Conservation (phyloP, 768 basidiomycete species). For the Trametes gibbosa region DNA sequence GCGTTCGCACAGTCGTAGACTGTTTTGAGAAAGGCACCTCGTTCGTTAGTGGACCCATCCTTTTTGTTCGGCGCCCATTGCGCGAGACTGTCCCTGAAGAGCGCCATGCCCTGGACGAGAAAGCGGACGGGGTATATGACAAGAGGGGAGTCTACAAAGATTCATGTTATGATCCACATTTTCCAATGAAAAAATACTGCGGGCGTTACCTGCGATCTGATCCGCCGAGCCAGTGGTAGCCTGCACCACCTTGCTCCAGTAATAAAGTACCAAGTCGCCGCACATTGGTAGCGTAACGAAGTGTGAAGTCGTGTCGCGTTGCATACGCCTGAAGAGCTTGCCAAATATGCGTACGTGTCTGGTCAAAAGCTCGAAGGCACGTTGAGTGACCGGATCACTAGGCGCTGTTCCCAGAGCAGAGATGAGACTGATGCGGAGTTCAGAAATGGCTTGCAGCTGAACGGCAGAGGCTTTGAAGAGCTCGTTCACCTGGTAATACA, state of each 20-base stretch:
- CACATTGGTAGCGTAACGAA: conserved; percentile 66
- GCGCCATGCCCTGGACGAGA: conserved; percentile 79
- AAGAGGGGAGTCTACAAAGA: conserved; percentile 51
- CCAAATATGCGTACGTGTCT: conserved; percentile 71
- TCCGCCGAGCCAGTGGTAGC: conserved; percentile 57
- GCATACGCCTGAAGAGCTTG: conserved; percentile 76
- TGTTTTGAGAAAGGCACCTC: conserved; percentile 29
- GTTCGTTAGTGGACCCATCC: conserved; percentile 57
- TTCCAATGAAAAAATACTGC: background rate
- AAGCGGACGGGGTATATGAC: conserved; percentile 76
- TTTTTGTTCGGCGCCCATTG: conserved; percentile 71
- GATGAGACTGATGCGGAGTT: conserved; percentile 55
- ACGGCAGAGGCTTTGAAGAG: conserved; percentile 58
- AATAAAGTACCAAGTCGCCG: conserved; percentile 68
- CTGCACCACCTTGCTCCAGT: conserved; percentile 77
- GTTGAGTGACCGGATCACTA: conserved; percentile 38
- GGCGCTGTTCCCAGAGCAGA: conserved; percentile 37
- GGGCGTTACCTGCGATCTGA: conserved; percentile 51
- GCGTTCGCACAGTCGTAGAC: background rate
- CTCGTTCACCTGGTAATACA: conserved; percentile 47
- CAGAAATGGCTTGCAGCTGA: conserved; percentile 54
- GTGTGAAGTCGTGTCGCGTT: conserved; percentile 54
- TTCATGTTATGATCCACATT: too few relatives aligned
- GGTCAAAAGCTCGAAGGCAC: conserved; percentile 56
- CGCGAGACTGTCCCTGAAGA: conserved; percentile 79